A percentile compares a stretch with the other conserved stretches of the same genome.
Evolutionary conservation across 495 filamentous ascomycete genomes (phyloP).

Genomic region (Aspergillus sclerotiicarbonarius): DNA sequence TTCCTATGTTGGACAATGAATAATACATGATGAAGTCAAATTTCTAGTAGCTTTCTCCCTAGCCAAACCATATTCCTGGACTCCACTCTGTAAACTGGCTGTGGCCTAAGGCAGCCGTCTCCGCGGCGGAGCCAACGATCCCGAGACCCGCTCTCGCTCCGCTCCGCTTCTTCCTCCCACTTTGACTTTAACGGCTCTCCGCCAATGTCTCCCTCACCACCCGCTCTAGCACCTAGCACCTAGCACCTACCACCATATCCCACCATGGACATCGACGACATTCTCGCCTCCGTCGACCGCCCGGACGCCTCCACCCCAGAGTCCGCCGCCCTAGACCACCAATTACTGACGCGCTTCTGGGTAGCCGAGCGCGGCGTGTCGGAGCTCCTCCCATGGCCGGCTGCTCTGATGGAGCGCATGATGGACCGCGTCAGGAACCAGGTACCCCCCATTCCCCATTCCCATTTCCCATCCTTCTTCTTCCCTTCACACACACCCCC

Average conservation of each 20-base stretch:
- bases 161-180: conserved; percentile 18
- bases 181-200: not conserved
- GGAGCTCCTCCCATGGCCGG: conserved; percentile 73
- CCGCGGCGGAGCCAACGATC: conserved; percentile 2
- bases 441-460: conserved; percentile 35
- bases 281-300: conserved; percentile 76
- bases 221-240: not conserved
- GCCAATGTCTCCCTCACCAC: no score
- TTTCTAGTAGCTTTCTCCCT: no score
- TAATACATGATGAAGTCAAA: conserved; percentile 7
- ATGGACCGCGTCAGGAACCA: conserved; percentile 69
- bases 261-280: conserved; percentile 84
- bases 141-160: conserved; percentile 18
- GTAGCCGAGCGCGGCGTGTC: conserved; percentile 85
- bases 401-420: conserved; percentile 68
- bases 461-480: conserved; percentile 1
- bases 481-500: not conserved
- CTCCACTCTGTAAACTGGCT: no score
- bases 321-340: conserved; percentile 68
- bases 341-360: conserved; percentile 88
- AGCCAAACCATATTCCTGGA: no score
- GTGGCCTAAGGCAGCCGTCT: not conserved
- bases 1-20: conserved; percentile 32
- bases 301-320: conserved; percentile 54
- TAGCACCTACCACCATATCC: not conserved